These are phyloP conservation scores for Ceratocystis variospora DNA, from an alignment of 2,329 filamentous ascomycete genomes.

Conservation along the genomic window DNA sequence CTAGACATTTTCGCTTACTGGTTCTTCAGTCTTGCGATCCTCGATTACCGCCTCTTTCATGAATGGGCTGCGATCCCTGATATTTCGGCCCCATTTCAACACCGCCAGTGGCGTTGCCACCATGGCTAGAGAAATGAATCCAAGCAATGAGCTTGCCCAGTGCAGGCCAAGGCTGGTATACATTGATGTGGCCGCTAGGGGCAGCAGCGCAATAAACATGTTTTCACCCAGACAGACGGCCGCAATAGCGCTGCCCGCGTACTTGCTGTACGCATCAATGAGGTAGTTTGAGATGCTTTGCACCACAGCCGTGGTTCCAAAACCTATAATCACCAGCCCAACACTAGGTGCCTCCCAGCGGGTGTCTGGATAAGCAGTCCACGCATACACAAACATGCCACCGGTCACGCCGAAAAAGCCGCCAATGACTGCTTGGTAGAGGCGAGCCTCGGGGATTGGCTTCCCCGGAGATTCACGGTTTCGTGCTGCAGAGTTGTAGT, in stretches of 20 bases:
- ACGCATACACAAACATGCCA: conserved; percentile 39
- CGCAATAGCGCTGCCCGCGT: conserved; percentile 36
- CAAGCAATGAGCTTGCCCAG: conserved; percentile 19
- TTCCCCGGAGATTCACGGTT: conserved; percentile 27
- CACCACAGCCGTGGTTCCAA: conserved; percentile 35
- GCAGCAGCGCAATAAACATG: conserved; percentile 29
- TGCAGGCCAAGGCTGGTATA: conserved; percentile 16
- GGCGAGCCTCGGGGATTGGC: conserved; percentile 22
- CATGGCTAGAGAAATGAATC: conserved; percentile 18
- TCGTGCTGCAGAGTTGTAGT: conserved; percentile 29
- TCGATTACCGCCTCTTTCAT: conserved; percentile 16
- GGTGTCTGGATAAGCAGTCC: conserved; percentile 31
- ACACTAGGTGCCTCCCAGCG: conserved; percentile 36
- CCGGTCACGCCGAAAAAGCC: conserved; percentile 22
- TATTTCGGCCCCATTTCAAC: conserved; percentile 15
- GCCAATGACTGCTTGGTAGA: conserved; percentile 18
- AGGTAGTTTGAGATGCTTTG: conserved; percentile 35
- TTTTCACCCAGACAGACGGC: conserved; percentile 37
- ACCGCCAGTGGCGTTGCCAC: conserved; percentile 16
- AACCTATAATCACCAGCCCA: conserved; percentile 35
- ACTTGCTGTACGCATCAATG: conserved; percentile 36
- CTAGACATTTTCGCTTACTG: background rate
- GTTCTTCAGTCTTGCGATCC: background rate
- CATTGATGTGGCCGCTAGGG: conserved; percentile 16
- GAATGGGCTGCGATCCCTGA: conserved; percentile 17